phyloP scores from a whole-genome alignment of 2,329 filamentous ascomycete genomes.

The Xylaria sp. region DNA sequence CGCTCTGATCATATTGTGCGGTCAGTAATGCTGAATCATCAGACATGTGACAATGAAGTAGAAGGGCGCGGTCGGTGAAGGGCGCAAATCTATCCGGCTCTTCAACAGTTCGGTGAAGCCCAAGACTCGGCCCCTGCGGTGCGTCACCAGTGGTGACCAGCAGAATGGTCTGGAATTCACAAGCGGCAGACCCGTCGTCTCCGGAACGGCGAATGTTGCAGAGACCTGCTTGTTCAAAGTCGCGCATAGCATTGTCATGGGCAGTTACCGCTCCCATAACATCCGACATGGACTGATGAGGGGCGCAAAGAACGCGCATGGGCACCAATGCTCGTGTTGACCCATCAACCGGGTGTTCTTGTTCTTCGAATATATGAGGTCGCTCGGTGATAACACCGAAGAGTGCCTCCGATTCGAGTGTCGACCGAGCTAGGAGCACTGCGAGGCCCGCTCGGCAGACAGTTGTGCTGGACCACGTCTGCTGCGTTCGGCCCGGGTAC shows the following conservation, averaged over 20 bases:
- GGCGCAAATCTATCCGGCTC: slow-evolving; percentile 23
- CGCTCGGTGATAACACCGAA: slow-evolving; percentile 30
- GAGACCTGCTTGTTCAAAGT: slow-evolving; percentile 26
- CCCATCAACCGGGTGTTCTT: not conserved
- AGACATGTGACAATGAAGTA: slow-evolving; percentile 20
- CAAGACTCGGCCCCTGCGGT: slow-evolving; percentile 9
- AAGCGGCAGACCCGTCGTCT: slow-evolving; percentile 27
- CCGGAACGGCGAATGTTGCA: slow-evolving; percentile 20
- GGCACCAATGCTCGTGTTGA: slow-evolving; percentile 21
- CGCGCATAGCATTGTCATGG: slow-evolving; percentile 18
- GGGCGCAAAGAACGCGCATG: slow-evolving; percentile 25
- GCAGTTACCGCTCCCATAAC: slow-evolving; percentile 21
- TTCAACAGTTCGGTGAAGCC: slow-evolving; percentile 23
- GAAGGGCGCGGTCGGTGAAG: slow-evolving; percentile 27
- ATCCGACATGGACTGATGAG: slow-evolving; percentile 25
- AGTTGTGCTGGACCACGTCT: slow-evolving; percentile 17
- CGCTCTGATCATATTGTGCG: slow-evolving; percentile 25
- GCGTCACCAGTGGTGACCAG: slow-evolving; percentile 21
- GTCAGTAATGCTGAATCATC: slow-evolving; percentile 18
- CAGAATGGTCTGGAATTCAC: slow-evolving; percentile 28
- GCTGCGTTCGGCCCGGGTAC: slow-evolving; percentile 13
- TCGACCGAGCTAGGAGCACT: slow-evolving; percentile 27
- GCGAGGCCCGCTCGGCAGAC: slow-evolving; percentile 32
- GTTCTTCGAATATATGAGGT: slow-evolving; percentile 15
- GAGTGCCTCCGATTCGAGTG: slow-evolving; percentile 26